These are phyloP conservation scores for Paulownia fortunei DNA, from an alignment of 257 asterid genomes.

Conservation along the genomic window DNA sequence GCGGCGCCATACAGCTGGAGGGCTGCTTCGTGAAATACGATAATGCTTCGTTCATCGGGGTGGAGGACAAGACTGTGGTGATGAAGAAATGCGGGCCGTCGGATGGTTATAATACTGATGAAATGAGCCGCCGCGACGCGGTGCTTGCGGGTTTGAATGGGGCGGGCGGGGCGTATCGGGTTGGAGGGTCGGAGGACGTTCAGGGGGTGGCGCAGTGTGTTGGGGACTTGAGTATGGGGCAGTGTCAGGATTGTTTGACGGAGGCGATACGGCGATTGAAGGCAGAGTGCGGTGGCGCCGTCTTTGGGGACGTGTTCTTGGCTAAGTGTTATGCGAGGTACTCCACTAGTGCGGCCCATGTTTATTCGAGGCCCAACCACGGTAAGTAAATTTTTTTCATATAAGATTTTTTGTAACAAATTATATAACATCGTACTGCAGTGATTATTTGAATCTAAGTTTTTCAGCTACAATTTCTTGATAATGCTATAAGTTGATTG, in stretches of 20 bases:
- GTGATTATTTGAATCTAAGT: too few species aligned
- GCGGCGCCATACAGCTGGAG: constrained; percentile 80
- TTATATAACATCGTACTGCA: too few species aligned
- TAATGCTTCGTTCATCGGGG: constrained; percentile 69
- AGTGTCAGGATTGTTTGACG: constrained; percentile 87
- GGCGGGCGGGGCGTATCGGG: constrained; percentile 73
- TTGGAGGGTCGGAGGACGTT: constrained; percentile 73
- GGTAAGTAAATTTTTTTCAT: constrained; percentile 41
- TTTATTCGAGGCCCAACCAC: constrained; percentile 51
- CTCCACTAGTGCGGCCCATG: constrained; percentile 67
- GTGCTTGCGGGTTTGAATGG: constrained; percentile 65
- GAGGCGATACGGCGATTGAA: constrained; percentile 82
- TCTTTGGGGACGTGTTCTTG: constrained; percentile 88
- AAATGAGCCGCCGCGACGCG: constrained; percentile 69
- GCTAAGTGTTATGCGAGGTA: constrained; percentile 93
- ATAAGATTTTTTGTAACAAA: too few species aligned
- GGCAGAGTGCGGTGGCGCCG: constrained; percentile 91
- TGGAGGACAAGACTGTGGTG: constrained; percentile 80
- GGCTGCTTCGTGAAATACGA: constrained; percentile 91
- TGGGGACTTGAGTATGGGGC: constrained; percentile 80
- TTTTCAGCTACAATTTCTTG: too few species aligned
- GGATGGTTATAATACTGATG: constrained; percentile 51
- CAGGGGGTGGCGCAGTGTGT: constrained; percentile 94
- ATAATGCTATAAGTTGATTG: too few species aligned
- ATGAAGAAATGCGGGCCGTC: constrained; percentile 94